Evolutionary conservation across 148 eudicot species (phyloP).

Genomic region (Rhododendron vialii): DNA sequence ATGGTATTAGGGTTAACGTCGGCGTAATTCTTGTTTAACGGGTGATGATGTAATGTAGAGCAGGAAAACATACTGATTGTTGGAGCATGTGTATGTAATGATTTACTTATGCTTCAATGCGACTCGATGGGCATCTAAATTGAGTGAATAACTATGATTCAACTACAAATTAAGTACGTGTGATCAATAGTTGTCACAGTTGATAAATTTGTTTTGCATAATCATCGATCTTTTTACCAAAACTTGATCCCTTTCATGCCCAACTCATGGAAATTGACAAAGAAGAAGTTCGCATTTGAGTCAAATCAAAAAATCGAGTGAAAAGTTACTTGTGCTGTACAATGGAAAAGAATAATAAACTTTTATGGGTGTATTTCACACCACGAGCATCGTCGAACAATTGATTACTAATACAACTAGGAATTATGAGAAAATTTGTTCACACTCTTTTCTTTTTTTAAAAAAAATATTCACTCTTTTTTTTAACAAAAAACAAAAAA

Average conservation of each 20-base stretch:
- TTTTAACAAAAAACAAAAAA: too few relatives aligned
- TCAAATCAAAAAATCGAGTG: not conserved
- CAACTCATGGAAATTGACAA: not conserved
- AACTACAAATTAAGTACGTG: not conserved
- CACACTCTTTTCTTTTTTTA: too few relatives aligned
- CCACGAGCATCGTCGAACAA: not conserved
- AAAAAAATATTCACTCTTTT: too few relatives aligned
- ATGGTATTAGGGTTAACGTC: not conserved
- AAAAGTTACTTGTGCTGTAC: not conserved
- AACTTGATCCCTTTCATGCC: not conserved
- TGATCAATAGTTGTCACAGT: too few relatives aligned
- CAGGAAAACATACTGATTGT: not conserved
- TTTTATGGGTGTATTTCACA: not conserved
- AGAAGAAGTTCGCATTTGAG: not conserved
- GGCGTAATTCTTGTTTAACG: not conserved
- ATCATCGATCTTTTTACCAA: not conserved
- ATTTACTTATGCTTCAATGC: not conserved
- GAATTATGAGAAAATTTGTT: too few relatives aligned
- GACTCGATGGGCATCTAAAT: not conserved
- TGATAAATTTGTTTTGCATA: not conserved
- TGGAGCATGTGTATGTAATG: not conserved
- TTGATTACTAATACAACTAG: not conserved
- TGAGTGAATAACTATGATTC: not conserved
- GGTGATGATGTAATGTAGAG: not conserved
- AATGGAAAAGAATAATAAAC: too few relatives aligned